Conservation (phyloP, 768 basidiomycete species). For the Pleurotus platypus region DNA sequence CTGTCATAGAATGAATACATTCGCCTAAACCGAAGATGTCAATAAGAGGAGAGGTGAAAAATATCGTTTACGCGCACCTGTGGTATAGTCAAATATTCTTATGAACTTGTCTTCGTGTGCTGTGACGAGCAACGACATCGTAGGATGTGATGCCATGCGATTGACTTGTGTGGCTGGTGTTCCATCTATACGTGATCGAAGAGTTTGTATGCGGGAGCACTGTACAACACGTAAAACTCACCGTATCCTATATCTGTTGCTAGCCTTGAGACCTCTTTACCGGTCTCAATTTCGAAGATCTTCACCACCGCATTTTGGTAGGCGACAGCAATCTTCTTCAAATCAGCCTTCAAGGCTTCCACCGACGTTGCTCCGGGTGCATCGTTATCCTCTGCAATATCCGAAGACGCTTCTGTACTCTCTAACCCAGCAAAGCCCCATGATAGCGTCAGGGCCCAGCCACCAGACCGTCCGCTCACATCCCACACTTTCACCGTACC, state of each 20-base stretch:
- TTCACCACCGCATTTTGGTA: slow-evolving; percentile 88
- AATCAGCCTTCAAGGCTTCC: slow-evolving; percentile 76
- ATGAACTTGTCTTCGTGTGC: slow-evolving; percentile 95
- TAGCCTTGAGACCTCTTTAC: slow-evolving; percentile 67
- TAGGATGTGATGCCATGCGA: slow-evolving; percentile 85
- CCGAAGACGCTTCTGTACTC: slow-evolving; percentile 26
- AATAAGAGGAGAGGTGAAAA: not conserved
- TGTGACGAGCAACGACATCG: slow-evolving; percentile 81
- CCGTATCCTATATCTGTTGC: slow-evolving; percentile 60
- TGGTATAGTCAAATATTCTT: slow-evolving; percentile 80
- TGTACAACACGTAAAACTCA: slow-evolving; percentile 21
- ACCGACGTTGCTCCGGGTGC: slow-evolving; percentile 78
- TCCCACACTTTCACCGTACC: slow-evolving; percentile 95
- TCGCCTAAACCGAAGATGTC: slow-evolving; percentile 44
- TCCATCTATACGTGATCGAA: slow-evolving; percentile 47
- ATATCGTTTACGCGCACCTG: slow-evolving; percentile 48
- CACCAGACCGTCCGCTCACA: slow-evolving; percentile 62
- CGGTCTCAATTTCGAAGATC: slow-evolving; percentile 87
- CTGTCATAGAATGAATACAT: slow-evolving; percentile 87
- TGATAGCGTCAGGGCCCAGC: slow-evolving; percentile 64
- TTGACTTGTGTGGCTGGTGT: slow-evolving; percentile 80
- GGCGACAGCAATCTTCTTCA: slow-evolving; percentile 86
- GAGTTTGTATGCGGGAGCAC: slow-evolving; percentile 6
- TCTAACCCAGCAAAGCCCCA: slow-evolving; percentile 81
- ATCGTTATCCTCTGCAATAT: slow-evolving; percentile 46